Evolutionary conservation across 331 rosid species (phyloP).

Genomic region (Dryas integrifolia): DNA sequence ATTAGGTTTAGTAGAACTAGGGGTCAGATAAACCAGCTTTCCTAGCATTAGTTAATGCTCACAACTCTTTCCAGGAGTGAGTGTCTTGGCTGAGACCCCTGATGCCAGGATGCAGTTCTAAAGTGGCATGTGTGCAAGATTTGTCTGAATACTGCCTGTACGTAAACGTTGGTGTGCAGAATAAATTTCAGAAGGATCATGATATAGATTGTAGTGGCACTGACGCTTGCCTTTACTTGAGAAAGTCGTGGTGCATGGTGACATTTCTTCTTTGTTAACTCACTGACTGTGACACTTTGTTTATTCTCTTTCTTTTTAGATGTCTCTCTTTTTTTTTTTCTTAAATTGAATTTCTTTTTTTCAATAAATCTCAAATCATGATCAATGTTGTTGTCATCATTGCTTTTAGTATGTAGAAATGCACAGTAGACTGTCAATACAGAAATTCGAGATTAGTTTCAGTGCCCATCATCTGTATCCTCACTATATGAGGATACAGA

Average conservation of each 20-base stretch:
- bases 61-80: not conserved
- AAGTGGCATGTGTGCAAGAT: not conserved
- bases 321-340: not conserved
- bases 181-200: not conserved
- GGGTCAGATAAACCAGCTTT: not conserved
- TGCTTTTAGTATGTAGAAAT: no score
- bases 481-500: no score
- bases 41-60: not conserved
- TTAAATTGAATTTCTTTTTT: not conserved
- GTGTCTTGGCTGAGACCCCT: not conserved
- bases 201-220: not conserved
- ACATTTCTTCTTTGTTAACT: not conserved
- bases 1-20: not conserved
- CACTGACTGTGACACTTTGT: not conserved
- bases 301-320: not conserved
- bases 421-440: no score
- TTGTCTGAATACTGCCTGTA: not conserved
- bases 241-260: not conserved
- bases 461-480: no score
- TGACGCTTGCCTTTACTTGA: not conserved
- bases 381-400: no score
- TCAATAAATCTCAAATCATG: no score
- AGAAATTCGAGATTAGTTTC: no score
- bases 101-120: not conserved
- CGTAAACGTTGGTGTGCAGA: not conserved